Conservation (phyloP, 768 basidiomycete genomes). For the Boletus pseudo-olivaceus region DNA sequence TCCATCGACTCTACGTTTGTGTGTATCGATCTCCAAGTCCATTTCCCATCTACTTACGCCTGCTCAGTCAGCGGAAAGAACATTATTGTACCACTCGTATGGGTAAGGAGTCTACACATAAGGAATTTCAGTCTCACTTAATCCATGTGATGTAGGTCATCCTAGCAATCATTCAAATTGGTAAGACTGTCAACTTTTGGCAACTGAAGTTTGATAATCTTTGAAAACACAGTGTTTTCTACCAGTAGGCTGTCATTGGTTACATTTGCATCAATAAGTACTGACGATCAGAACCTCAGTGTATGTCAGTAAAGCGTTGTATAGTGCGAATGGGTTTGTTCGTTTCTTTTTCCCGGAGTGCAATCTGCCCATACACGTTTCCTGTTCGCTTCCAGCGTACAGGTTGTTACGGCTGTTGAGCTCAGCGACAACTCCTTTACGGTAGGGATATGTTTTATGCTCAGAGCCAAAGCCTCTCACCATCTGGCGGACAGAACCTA, state of each 20-base stretch:
- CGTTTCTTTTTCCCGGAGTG: not conserved
- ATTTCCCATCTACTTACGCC: not conserved
- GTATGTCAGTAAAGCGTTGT: not conserved
- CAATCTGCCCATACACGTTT: not conserved
- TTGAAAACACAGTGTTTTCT: not conserved
- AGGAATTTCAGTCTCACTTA: not conserved
- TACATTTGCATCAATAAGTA: not conserved
- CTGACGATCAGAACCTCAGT: not conserved
- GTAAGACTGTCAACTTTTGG: not conserved
- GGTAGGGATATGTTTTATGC: not conserved
- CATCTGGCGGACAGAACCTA: not conserved
- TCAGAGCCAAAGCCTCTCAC: not conserved
- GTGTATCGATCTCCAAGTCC: not conserved
- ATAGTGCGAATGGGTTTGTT: not conserved
- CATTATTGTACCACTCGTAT: not conserved
- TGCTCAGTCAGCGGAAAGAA: conserved; percentile 6
- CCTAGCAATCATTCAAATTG: not conserved
- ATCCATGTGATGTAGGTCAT: not conserved
- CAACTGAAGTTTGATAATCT: not conserved
- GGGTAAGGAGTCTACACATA: not conserved
- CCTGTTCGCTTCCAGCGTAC: not conserved
- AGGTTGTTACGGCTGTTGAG: not conserved
- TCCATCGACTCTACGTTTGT: conserved; percentile 15
- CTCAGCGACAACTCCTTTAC: not conserved
- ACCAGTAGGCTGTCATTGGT: not conserved